Evolutionary conservation across 2,329 filamentous ascomycete species (phyloP).

Genomic region (Nothomitra cinnamomea): DNA sequence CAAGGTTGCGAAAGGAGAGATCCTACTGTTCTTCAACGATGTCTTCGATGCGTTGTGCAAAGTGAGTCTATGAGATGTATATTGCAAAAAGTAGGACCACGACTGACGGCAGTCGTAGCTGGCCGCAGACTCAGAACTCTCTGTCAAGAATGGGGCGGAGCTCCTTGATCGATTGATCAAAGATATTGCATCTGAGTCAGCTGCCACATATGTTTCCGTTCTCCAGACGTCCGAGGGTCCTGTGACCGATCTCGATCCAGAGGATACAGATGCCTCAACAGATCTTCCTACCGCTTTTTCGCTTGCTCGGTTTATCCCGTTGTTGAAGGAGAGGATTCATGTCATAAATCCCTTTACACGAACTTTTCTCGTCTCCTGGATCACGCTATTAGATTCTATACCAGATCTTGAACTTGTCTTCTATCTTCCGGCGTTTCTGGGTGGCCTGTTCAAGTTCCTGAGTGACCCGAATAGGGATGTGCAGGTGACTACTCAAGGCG

Average conservation of each 20-base stretch:
- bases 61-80: slow-evolving; percentile 31
- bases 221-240: slow-evolving; percentile 45
- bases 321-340: slow-evolving; percentile 85
- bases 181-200: slow-evolving; percentile 89
- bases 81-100: background rate
- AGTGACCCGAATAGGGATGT: slow-evolving; percentile 86
- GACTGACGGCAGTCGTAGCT: slow-evolving; percentile 38
- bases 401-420: slow-evolving; percentile 90
- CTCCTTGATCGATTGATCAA: slow-evolving; percentile 87
- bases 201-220: slow-evolving; percentile 84
- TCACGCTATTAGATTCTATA: slow-evolving; percentile 86
- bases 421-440: slow-evolving; percentile 80
- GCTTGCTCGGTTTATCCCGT: slow-evolving; percentile 73
- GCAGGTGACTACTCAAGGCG: slow-evolving; percentile 78
- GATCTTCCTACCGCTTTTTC: slow-evolving; percentile 80
- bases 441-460: slow-evolving; percentile 77
- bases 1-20: slow-evolving; percentile 96
- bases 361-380: slow-evolving; percentile 92
- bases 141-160: slow-evolving; percentile 95
- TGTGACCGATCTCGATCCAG: slow-evolving; percentile 27
- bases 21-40: slow-evolving; percentile 92
- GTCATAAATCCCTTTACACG: slow-evolving; percentile 90
- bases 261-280: slow-evolving; percentile 25
- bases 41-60: slow-evolving; percentile 97
- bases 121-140: slow-evolving; percentile 86